Evolutionary conservation across 2,329 filamentous ascomycete species (phyloP), one percentile per base, ranked within the genome.

Genomic region (Penicillium sp.): DNA sequence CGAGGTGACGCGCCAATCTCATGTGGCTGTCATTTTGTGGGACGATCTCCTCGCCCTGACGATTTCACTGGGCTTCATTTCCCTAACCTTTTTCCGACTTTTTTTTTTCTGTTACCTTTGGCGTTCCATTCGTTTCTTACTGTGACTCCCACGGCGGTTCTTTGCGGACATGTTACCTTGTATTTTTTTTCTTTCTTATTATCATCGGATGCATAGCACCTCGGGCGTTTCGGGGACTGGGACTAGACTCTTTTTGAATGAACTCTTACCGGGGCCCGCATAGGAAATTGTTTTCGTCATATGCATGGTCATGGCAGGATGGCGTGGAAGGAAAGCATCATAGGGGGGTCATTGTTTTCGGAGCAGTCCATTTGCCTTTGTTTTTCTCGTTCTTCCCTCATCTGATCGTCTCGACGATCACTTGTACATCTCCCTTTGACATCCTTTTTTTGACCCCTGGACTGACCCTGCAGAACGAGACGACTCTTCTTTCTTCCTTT

Each of bases 171-270:
- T 57, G 55, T 61, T 62, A 54, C 33, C 53, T 46, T 66, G 61
- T 64, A 60, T 52, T 66, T 65, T 65, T 53, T 55, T 57, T 65
- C 59, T 49, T 62, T 64, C 61, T 61, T 66, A 59, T 63, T 68
- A 61, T 71, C 66, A 67, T 72, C 63, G 62, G 69, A 69, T 70
- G 70, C 70, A 73, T 73, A 72, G 70, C 70, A 71, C 69, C 61
- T 69, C 64, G 65, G 70, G 70, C 70, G 70, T 73, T 72, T 66
- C 55, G 59, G 65, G 68, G 68, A 67, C 65, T 65, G 62, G 68
- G 68, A 68, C 69, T 72, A 72, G 69, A 71, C 66, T 72, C 65
- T 69, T 67, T 67, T 66, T 69, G 65, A 67, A 67, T 67, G 64
- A 56, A 65, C 67, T 67, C 57, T 54, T 60, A 55, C 62, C 57